Evolutionary conservation across 2,329 filamentous ascomycete genomes (phyloP), one percentile per base, ranked within the genome.

Genomic region (Colletotrichum cereale): DNA sequence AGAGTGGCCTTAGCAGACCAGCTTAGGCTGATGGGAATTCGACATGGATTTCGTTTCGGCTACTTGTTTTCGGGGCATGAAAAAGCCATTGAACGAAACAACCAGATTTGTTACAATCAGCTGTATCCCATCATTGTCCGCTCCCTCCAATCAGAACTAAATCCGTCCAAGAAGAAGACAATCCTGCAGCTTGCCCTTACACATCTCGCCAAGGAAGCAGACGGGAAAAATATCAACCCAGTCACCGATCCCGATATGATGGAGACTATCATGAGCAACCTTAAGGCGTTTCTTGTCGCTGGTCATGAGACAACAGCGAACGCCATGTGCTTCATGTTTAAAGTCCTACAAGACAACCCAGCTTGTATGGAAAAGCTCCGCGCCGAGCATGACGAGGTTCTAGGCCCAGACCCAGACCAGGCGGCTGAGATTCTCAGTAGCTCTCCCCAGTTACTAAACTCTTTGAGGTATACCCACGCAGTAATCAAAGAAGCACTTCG

Each of bases 401-500:
- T 83, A 4, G 80, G 80, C 0, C 60, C 73, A 2, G 76, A 80
- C 52, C 74, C 75, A 12, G 73, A 73, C 44, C 63, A 75, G 3
- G 78, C 76, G 4, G 73, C 70, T 3, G 71, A 72, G 10, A 52
- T 65, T 2, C 56, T 79, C 36, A 62, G 65, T 5, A 38, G 60
- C 8, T 71, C 74, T 12, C 75, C 76, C 0, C 71, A 74, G 58
- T 68, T 82, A 1, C 60, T 82, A 11, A 80, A 80, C 73, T 74
- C 77, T 29, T 75, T 83, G 1, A 76, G 79, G 2, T 83, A 82
- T 68, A 83, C 82, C 0, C 62, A 78, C 1, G 82, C 78, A 12
- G 79, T 81, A 1, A 77, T 84, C 53, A 81, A 82, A 26, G 82
- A 84, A 73, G 78, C 79, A 3, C 69, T 82, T 55, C 77, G 81